Evolutionary conservation across 768 basidiomycete species (phyloP).

Genomic region (Candolleomyces efflorescens): DNA sequence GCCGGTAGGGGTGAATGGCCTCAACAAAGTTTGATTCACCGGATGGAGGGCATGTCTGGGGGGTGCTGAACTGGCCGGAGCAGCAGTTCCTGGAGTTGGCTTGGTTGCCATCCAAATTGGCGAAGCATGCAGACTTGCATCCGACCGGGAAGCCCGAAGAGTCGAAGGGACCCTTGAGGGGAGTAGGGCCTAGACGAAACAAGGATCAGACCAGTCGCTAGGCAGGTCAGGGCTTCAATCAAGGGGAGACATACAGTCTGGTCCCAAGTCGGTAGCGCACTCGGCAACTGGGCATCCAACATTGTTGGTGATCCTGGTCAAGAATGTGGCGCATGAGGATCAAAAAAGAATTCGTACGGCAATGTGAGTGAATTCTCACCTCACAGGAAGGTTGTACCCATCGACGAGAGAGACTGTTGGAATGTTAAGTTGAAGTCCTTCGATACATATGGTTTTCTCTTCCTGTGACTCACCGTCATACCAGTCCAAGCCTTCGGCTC

Average conservation of each 20-base stretch:
- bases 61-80: conserved; percentile 41
- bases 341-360: background rate
- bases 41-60: conserved; percentile 44
- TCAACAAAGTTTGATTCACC: conserved; percentile 4
- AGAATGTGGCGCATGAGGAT: background rate
- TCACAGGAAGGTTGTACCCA: conserved; percentile 60
- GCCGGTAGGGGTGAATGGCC: too few species aligned
- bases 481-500: conserved; percentile 40
- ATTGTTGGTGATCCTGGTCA: conserved; percentile 50
- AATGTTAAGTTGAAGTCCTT: background rate
- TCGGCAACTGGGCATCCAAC: conserved; percentile 49
- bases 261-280: conserved; percentile 59
- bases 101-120: conserved; percentile 39
- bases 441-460: background rate
- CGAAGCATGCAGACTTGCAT: conserved; percentile 55
- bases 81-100: conserved; percentile 56
- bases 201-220: background rate
- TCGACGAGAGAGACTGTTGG: conserved; percentile 57
- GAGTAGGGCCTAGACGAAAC: conserved; percentile 36
- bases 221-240: background rate
- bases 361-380: background rate
- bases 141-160: conserved; percentile 52
- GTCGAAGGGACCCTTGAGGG: conserved; percentile 50
- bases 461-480: conserved; percentile 49
- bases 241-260: conserved; percentile 27